Evolutionary conservation across 345 rosid species (phyloP).

Genomic region (Acer negundo): DNA sequence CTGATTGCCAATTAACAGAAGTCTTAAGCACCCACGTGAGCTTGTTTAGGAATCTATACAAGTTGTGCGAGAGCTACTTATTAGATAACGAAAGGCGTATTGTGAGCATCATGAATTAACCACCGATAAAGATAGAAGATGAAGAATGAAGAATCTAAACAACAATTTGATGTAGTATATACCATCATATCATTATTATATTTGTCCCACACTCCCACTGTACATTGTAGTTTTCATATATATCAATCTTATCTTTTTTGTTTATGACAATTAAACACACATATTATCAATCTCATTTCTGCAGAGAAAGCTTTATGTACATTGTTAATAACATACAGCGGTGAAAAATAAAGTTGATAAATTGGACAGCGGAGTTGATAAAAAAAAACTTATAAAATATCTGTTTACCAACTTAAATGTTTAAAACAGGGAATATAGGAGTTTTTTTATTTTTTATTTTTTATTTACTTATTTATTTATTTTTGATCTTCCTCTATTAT

Average conservation of each 20-base stretch:
- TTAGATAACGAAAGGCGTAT: conserved; percentile 2
- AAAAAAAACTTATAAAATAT: not conserved
- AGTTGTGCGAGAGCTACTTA: too few relatives aligned
- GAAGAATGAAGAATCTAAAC: conserved; percentile 2
- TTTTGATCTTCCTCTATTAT: too few relatives aligned
- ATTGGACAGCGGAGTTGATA: not conserved
- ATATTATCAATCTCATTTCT: not conserved
- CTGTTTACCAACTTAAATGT: too few relatives aligned
- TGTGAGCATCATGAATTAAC: not conserved
- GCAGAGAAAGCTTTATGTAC: not conserved
- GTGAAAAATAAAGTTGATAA: not conserved
- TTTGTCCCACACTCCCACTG: not conserved
- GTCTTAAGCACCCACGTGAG: not conserved
- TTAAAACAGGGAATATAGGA: too few relatives aligned
- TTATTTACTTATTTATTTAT: too few relatives aligned
- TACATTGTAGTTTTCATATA: not conserved
- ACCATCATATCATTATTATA: conserved; percentile 17
- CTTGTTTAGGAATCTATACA: not conserved
- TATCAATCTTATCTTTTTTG: not conserved
- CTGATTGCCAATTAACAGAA: not conserved
- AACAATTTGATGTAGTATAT: not conserved
- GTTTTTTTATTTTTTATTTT: too few relatives aligned
- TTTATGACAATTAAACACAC: not conserved
- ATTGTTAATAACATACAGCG: too few relatives aligned
- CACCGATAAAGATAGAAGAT: conserved; percentile 14